Percentiles rank a stretch among this genome's conserved stretches.
Conservation (phyloP, 306 rosid genomes). For the Quercus dentata region DNA sequence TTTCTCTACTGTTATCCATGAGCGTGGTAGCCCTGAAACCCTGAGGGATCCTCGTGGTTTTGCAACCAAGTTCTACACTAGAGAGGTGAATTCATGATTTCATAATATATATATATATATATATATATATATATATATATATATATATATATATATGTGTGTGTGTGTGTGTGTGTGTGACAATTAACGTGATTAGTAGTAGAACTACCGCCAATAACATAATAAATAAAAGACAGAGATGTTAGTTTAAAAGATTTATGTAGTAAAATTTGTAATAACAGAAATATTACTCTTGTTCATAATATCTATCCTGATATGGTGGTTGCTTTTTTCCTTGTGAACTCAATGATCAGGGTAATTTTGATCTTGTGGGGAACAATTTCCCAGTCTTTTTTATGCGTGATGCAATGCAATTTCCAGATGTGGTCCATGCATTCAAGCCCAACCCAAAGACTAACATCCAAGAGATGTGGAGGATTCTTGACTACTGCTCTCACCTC, state of each 20-base stretch:
- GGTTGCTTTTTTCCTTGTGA: background rate
- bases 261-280: no score
- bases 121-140: no score
- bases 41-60: conserved; percentile 84
- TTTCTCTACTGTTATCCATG: conserved; percentile 94
- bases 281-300: no score
- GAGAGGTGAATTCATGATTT: conserved; percentile 51
- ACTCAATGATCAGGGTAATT: conserved; percentile 64
- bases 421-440: conserved; percentile 86
- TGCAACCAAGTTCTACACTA: conserved; percentile 81
- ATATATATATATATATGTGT: no score
- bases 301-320: background rate
- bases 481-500: conserved; percentile 86
- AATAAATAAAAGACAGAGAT: no score
- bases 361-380: conserved; percentile 89
- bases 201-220: no score
- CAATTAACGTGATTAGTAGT: no score
- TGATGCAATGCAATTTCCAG: conserved; percentile 89
- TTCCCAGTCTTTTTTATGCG: conserved; percentile 82
- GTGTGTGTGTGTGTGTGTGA: no score
- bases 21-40: conserved; percentile 98
- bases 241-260: no score
- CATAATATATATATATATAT: no score
- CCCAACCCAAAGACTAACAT: conserved; percentile 93
- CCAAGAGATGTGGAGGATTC: conserved; percentile 89